phyloP scores from a whole-genome alignment of 164 flowering plant species.

The Aristolochia fimbriata region DNA sequence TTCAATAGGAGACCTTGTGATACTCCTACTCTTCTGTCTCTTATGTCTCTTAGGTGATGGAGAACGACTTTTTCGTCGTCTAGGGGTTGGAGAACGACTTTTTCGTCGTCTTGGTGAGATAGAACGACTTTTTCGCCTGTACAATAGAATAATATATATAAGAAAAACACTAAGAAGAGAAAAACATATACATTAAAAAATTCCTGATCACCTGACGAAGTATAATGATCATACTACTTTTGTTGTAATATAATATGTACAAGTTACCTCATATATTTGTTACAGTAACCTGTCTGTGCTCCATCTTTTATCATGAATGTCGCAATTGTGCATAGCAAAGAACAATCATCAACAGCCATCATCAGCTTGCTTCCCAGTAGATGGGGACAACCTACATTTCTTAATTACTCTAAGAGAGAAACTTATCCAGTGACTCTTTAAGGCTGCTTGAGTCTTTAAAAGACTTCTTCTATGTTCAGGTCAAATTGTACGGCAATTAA shows the following conservation, averaged over 20 bases:
- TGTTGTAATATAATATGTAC: constrained; percentile 26
- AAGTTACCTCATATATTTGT: constrained; percentile 66
- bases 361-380: constrained; percentile 62
- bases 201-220: background rate
- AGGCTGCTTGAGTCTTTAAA: constrained; percentile 3
- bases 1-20: background rate
- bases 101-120: constrained; percentile 49
- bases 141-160: constrained; percentile 1
- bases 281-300: constrained; percentile 61
- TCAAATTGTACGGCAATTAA: background rate
- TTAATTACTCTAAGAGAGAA: constrained; percentile 18
- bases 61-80: background rate
- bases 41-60: background rate
- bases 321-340: constrained; percentile 60
- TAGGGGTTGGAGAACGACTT: constrained; percentile 49
- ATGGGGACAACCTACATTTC: constrained; percentile 35
- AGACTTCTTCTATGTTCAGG: constrained; percentile 4
- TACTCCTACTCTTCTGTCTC: background rate
- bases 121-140: constrained; percentile 67
- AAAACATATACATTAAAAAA: background rate
- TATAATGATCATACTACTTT: background rate
- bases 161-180: background rate
- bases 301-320: constrained; percentile 70
- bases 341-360: constrained; percentile 58
- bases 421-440: constrained; percentile 15